These are phyloP conservation scores for Bauhinia variegata DNA, from an alignment of 306 rosid genomes.

Conservation along the genomic window DNA sequence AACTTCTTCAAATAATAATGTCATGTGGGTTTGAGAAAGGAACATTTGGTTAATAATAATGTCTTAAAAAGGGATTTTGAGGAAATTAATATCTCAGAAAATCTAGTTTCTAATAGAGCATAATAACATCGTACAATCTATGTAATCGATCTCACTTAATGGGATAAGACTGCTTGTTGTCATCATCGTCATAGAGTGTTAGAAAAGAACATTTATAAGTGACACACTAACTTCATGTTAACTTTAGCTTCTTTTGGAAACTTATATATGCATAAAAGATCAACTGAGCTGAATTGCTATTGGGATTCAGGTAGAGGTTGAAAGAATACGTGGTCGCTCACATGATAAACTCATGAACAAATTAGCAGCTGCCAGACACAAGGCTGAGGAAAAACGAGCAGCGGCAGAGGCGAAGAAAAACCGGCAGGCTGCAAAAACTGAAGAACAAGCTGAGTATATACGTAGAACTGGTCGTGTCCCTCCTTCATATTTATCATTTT, in stretches of 20 bases:
- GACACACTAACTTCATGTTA: neutral
- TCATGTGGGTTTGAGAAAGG: too few relatives aligned
- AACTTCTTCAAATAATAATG: neutral
- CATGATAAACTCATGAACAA: constrained; percentile 84
- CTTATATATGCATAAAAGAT: neutral
- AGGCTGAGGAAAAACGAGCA: constrained; percentile 91
- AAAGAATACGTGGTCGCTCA: constrained; percentile 69
- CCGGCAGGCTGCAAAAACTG: constrained; percentile 72
- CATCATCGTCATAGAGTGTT: constrained; percentile 13
- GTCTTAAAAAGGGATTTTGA: too few relatives aligned
- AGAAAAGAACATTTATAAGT: neutral
- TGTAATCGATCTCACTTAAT: too few relatives aligned
- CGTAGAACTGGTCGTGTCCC: constrained; percentile 85
- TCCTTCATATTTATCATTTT: constrained; percentile 55
- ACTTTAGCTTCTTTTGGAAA: neutral
- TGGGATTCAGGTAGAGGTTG: constrained; percentile 83
- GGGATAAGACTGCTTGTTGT: too few relatives aligned
- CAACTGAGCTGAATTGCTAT: neutral
- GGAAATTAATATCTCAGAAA: too few relatives aligned
- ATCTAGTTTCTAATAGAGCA: too few relatives aligned
- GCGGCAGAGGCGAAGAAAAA: constrained; percentile 77
- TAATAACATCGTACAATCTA: too few relatives aligned
- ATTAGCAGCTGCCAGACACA: constrained; percentile 75
- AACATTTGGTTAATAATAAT: too few relatives aligned
- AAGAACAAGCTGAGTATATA: constrained; percentile 74